Base-by-base conservation (phyloP, 495 filamentous ascomycete species). In the Podospora appendiculata region DNA sequence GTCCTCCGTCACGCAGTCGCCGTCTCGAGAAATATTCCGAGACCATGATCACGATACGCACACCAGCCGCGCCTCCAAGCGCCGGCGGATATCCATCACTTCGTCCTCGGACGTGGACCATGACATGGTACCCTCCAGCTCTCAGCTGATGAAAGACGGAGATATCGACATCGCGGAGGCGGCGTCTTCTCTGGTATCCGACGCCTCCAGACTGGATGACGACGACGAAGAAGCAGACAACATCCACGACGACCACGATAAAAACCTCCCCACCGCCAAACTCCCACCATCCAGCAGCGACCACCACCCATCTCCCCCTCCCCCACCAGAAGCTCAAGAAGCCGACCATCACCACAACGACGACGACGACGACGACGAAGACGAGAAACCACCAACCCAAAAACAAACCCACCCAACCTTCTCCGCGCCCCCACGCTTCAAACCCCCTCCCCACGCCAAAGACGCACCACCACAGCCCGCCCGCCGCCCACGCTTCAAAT, bases 401-500 rank as follows among this genome's bases (percentile, higher is more conserved):
- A 8, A 47, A 14, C 18, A 13, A n/a, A 13, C 13, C 35, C 52
- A 16, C 45, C 43, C 36, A 45, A 48, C 32, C 18, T 32, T 19
- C 49, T 32, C 17, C 36, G 16, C 45, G 45, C 12, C 59, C 4
- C 25, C 6, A 2, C 36, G 36, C 13, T 13, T 10, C 36, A 10
- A 19, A 68, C 39, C 65, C 70, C 1, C 59, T 56, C 4, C 25
- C 25, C 25, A 25, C 2, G 2, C 5, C 25, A 5, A 25, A 25
- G 25, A 25, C 25, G 25, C 25, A 25, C 25, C 25, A 25, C 25
- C n/a, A n/a, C n/a, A n/a, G n/a, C 70, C 71, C 48, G 65, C 63
- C 40, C 58, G 59, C 45, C 63, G 65, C 1, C 72, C 70, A 14
- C 68, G 68, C 40, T 75, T 75, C 62, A 75, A 69, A 25, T 58